Evolutionary conservation across 2,329 filamentous ascomycete species (phyloP).

Genomic region (Xylaria polymorpha): DNA sequence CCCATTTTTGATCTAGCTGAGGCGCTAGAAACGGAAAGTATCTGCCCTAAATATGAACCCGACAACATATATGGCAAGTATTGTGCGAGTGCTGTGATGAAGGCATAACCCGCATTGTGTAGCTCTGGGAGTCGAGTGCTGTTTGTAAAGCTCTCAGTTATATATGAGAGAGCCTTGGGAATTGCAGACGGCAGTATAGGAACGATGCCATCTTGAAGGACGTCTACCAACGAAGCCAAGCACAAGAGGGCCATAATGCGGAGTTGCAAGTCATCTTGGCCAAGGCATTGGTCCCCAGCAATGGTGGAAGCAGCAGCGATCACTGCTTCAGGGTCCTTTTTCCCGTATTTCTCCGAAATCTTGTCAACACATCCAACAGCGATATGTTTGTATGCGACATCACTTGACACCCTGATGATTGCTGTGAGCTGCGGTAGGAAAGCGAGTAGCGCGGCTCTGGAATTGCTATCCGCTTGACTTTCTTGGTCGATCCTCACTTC

Average conservation of each 20-base stretch:
- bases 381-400: conserved; percentile 82
- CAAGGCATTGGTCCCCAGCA: conserved; percentile 79
- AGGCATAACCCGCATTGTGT: conserved; percentile 84
- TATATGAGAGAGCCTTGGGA: conserved; percentile 75
- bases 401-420: conserved; percentile 77
- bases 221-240: conserved; percentile 88
- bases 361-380: conserved; percentile 91
- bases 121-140: conserved; percentile 69
- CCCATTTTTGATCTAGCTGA: conserved; percentile 74
- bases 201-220: conserved; percentile 86
- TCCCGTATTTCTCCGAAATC: conserved; percentile 94
- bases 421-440: conserved; percentile 83
- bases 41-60: conserved; percentile 75
- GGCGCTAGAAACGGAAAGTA: conserved; percentile 77
- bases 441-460: conserved; percentile 76
- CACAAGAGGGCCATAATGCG: conserved; percentile 88
- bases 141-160: conserved; percentile 70
- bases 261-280: conserved; percentile 76
- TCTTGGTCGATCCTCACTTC: conserved; percentile 82
- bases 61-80: conserved; percentile 92
- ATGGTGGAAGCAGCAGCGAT: conserved; percentile 80
- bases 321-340: conserved; percentile 84
- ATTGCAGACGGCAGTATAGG: conserved; percentile 83
- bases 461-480: conserved; percentile 73
- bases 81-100: conserved; percentile 82